phyloP scores from a whole-genome alignment of 129 eudicot genomes.

The Scalesia atractyloides region DNA sequence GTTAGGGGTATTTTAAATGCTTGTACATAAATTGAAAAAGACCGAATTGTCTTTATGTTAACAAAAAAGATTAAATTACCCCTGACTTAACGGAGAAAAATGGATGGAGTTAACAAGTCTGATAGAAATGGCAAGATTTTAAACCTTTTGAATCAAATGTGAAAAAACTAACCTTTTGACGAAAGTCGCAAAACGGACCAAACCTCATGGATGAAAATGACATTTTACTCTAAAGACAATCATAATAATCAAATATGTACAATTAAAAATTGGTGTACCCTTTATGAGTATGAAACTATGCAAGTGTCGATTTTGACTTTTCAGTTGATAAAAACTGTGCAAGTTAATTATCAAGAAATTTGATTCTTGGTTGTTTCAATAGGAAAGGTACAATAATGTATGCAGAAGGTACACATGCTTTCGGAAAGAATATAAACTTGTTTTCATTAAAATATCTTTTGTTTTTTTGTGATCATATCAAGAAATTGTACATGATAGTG shows the following conservation, averaged over 20 bases:
- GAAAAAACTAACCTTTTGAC: too few species aligned
- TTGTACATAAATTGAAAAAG: too few species aligned
- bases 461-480: constrained; percentile 16
- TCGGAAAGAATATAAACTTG: constrained; percentile 5
- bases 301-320: constrained; percentile 8
- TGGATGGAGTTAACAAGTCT: too few species aligned
- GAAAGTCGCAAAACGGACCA: too few species aligned
- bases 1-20: too few species aligned
- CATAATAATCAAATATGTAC: neutral
- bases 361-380: neutral
- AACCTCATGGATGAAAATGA: too few species aligned
- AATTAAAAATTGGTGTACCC: neutral
- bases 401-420: constrained; percentile 14
- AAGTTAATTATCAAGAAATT: constrained; percentile 3
- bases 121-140: too few species aligned
- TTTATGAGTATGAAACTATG: neutral
- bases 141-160: too few species aligned
- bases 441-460: neutral
- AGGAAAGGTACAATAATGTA: constrained; percentile 8
- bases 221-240: too few species aligned
- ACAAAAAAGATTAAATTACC: too few species aligned
- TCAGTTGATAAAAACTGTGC: neutral
- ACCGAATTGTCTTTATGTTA: too few species aligned
- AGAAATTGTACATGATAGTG: constrained; percentile 13
- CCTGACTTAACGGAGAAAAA: too few species aligned